Conservation (phyloP, 345 rosid species). For the Aquilaria malaccensis region DNA sequence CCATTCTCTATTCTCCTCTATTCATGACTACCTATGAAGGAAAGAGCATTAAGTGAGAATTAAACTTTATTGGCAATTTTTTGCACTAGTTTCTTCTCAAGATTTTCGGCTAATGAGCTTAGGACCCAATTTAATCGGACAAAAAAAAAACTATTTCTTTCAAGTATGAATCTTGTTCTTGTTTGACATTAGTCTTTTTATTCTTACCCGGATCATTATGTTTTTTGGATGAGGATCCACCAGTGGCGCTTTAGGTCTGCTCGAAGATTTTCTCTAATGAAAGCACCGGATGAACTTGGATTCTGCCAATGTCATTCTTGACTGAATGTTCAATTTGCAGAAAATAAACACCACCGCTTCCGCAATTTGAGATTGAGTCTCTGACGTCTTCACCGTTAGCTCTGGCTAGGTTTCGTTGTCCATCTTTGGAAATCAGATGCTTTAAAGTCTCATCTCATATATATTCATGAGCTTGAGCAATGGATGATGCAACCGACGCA, state of each 20-base stretch:
- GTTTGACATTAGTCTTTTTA: background rate
- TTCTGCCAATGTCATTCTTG: conserved; percentile 43
- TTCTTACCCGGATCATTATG: background rate
- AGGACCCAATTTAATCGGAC: conserved; percentile 38
- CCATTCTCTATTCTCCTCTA: too few relatives aligned
- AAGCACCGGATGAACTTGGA: conserved; percentile 75
- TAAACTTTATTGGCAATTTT: too few relatives aligned
- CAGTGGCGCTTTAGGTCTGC: conserved; percentile 19
- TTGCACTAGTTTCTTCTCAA: conserved; percentile 30
- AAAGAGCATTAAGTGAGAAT: too few relatives aligned
- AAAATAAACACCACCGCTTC: conserved; percentile 58
- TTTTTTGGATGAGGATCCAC: background rate
- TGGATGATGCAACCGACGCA: background rate
- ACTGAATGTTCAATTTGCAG: conserved; percentile 62
- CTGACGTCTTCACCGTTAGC: conserved; percentile 29
- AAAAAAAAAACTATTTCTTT: conserved; percentile 29
- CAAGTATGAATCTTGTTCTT: conserved; percentile 15
- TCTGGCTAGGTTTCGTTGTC: conserved; percentile 18
- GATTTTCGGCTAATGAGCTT: conserved; percentile 61
- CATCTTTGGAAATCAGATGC: conserved; percentile 29
- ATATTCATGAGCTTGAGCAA: conserved; percentile 75
- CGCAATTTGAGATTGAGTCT: conserved; percentile 40
- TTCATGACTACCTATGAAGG: too few relatives aligned
- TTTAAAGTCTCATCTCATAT: conserved; percentile 46
- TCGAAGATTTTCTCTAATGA: conserved; percentile 67